phyloP scores from a whole-genome alignment of 345 rosid genomes.

The Cardiospermum halicacabum region DNA sequence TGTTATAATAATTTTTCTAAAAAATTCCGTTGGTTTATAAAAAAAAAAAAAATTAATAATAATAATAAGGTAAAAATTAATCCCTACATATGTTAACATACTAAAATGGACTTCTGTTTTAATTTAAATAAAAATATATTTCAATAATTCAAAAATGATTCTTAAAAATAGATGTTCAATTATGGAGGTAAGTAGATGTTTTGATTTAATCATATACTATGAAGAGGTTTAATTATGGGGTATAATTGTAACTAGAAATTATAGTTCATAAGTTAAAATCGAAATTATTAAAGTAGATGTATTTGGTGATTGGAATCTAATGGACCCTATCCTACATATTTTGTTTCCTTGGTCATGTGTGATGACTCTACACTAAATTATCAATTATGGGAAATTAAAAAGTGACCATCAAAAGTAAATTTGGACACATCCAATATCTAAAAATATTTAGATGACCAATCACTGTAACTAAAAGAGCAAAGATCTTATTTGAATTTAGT shows the following conservation, averaged over 20 bases:
- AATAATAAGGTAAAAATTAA: too few species aligned
- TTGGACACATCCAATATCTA: neutral
- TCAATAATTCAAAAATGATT: too few species aligned
- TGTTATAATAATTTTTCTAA: too few species aligned
- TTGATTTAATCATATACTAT: constrained; percentile 20
- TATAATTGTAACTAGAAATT: neutral
- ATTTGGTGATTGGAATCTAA: neutral
- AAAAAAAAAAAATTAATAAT: too few species aligned
- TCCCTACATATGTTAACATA: too few species aligned
- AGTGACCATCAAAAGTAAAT: neutral
- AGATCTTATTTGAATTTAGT: neutral
- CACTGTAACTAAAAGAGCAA: neutral
- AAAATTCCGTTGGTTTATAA: too few species aligned
- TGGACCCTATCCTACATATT: neutral
- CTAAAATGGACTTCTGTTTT: too few species aligned
- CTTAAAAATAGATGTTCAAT: too few species aligned
- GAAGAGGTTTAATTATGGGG: constrained; percentile 1
- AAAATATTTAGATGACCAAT: neutral
- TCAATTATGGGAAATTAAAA: neutral
- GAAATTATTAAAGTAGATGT: constrained; percentile 15
- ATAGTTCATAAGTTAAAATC: constrained; percentile 16
- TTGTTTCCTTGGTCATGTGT: constrained; percentile 9
- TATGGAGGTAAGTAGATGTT: too few species aligned
- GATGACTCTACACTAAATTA: constrained; percentile 17
- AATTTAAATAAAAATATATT: too few species aligned